Base-by-base conservation (phyloP, 371 early-diverging fungal species). In the Rhizomucor pusillus region DNA sequence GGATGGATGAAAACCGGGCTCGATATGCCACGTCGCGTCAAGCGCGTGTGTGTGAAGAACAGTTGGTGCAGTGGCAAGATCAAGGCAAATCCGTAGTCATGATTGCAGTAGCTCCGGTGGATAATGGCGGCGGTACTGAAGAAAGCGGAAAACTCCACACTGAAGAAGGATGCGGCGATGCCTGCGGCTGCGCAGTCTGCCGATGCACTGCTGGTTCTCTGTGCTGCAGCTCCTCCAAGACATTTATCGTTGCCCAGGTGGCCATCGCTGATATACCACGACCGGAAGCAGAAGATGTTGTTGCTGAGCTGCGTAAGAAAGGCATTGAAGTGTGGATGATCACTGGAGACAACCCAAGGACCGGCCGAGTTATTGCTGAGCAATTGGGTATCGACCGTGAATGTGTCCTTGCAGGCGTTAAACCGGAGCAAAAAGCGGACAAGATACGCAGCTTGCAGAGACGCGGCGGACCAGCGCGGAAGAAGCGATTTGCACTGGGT, bases 291-390 rank as follows among this genome's bases (percentile, higher is more conserved):
- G 56, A 59, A 4, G 52, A 65, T 19, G 71, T 83, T 0, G 65
- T 86, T 49, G 55, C 60, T 0, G 67, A 68, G 36, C 56, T 83
- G 10, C 68, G 66, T 24, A 62, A 71, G 7, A 66, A 66, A 23
- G 78, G 79, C 2, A 69, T 90, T 49, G 80, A 82, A 56, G 81
- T 87, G 0, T 84, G 84, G 83, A 87, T 90, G 87, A 67, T 86
- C 44, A 87, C 89, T 0, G 90, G 88, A 16, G 90, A 89, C 50
- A 79, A 82, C 56, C 75, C 69, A 3, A 65, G 70, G 3, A 84
- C 87, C 0, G 88, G 83, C 0, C 56, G 71, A 20, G 80, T 79
- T 0, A 75, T 88, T 52, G 90, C 85, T 9, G 57, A 63, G 14
- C 73, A 81, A 54, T 57, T 88, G 5, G 85, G 85, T 1, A 81